These are phyloP conservation scores for Kwoniella newhampshirensis DNA, from an alignment of 768 basidiomycete genomes.

Conservation along the genomic window DNA sequence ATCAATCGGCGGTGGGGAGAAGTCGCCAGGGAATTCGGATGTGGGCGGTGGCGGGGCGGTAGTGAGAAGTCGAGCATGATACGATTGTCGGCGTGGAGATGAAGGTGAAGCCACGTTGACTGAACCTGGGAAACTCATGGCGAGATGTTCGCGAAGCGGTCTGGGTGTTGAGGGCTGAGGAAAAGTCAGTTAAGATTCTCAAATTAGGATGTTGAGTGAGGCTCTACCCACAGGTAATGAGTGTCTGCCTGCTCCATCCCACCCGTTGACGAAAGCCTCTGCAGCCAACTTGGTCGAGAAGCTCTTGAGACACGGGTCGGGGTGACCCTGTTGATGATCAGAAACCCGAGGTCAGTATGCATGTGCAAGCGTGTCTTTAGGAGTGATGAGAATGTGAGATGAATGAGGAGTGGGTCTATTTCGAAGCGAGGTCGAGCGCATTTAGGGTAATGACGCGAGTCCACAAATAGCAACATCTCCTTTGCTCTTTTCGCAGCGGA, in stretches of 20 bases:
- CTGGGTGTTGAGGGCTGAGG: slow-evolving; percentile 32
- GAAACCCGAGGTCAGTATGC: no score
- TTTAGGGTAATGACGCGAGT: no score
- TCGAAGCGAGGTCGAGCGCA: not conserved
- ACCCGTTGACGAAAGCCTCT: slow-evolving; percentile 43
- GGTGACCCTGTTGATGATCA: slow-evolving; percentile 27
- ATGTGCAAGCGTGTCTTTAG: no score
- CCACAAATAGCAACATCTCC: not conserved
- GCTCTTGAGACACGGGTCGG: slow-evolving; percentile 38
- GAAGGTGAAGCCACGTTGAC: slow-evolving; percentile 30
- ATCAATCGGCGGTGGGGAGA: slow-evolving; percentile 21
- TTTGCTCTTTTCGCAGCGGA: no score
- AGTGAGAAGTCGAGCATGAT: slow-evolving; percentile 29
- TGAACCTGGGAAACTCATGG: slow-evolving; percentile 44
- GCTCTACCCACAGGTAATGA: slow-evolving; percentile 38
- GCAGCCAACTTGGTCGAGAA: slow-evolving; percentile 50
- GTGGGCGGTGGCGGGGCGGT: slow-evolving; percentile 6
- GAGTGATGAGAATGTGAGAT: no score
- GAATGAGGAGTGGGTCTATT: no score
- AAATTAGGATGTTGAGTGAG: no score
- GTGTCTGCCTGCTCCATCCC: slow-evolving; percentile 43
- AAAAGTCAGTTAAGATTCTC: no score
- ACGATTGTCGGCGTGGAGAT: slow-evolving; percentile 27
- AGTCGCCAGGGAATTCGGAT: slow-evolving; percentile 8
- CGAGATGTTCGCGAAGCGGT: slow-evolving; percentile 48